Percentiles rank a stretch among this genome's conserved stretches.
phyloP scores from a whole-genome alignment of 306 rosid genomes.

The Sicyos edulis region DNA sequence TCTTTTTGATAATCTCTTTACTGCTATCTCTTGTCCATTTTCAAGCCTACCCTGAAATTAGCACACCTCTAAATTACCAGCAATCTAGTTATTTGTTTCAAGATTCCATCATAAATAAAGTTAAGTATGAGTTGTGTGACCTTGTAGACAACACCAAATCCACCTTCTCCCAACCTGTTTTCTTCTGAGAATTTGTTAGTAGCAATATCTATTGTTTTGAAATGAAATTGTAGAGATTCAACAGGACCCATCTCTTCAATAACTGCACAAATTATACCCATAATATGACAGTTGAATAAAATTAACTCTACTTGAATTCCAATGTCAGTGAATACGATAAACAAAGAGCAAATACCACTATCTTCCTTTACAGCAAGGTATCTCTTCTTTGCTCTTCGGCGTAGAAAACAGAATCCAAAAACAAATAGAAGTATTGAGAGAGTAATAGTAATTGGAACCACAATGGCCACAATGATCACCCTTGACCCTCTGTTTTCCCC shows the following conservation, averaged over 20 bases:
- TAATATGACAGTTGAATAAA: too few relatives aligned
- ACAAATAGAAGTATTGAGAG: background rate
- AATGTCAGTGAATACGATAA: too few relatives aligned
- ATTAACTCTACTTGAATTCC: too few relatives aligned
- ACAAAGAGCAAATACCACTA: background rate
- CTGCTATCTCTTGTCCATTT: slow-evolving; percentile 54
- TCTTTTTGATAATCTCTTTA: slow-evolving; percentile 45
- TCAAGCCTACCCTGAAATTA: slow-evolving; percentile 41
- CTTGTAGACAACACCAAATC: slow-evolving; percentile 54
- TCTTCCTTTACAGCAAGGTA: background rate
- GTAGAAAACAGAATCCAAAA: slow-evolving; percentile 4
- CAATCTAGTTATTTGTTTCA: too few relatives aligned
- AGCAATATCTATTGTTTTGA: slow-evolving; percentile 38
- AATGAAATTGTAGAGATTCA: slow-evolving; percentile 38
- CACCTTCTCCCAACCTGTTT: slow-evolving; percentile 47
- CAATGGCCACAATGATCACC: slow-evolving; percentile 1
- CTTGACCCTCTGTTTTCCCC: slow-evolving; percentile 14
- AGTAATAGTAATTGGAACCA: slow-evolving; percentile 7
- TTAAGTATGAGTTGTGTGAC: slow-evolving; percentile 1
- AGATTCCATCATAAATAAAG: too few relatives aligned
- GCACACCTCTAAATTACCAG: too few relatives aligned
- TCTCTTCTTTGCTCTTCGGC: slow-evolving; percentile 18
- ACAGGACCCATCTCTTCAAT: slow-evolving; percentile 4
- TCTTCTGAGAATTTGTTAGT: slow-evolving; percentile 36
- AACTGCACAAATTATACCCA: background rate